A percentile compares a stretch with the other conserved stretches of the same genome.
phyloP scores from a whole-genome alignment of 2,329 filamentous ascomycete species.

The Trichophyton mentagrophytes region DNA sequence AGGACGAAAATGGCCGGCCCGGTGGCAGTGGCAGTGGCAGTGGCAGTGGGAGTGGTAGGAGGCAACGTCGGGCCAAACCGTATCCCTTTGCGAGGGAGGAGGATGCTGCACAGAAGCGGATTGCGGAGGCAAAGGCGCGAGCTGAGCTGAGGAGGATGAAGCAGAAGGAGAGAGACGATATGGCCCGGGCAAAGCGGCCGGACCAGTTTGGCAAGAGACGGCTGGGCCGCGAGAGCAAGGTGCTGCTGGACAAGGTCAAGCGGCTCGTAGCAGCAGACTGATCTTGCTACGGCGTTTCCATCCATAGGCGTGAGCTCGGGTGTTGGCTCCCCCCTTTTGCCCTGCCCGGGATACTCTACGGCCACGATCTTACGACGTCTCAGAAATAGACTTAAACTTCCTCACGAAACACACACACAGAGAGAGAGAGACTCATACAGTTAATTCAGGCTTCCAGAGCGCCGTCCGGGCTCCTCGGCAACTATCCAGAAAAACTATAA shows the following conservation, averaged over 20 bases:
- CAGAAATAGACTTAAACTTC: background rate
- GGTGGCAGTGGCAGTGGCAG: slow-evolving; percentile 18
- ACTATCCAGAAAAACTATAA: background rate
- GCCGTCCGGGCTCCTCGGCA: background rate
- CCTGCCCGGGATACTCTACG: background rate
- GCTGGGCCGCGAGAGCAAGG: slow-evolving; percentile 65
- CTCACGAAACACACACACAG: background rate
- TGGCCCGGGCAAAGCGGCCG: slow-evolving; percentile 48
- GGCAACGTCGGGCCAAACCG: slow-evolving; percentile 29
- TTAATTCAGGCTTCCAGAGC: background rate
- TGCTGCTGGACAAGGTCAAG: slow-evolving; percentile 66
- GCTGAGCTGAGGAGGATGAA: slow-evolving; percentile 53
- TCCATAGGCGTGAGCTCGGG: too few relatives aligned
- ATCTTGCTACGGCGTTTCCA: background rate
- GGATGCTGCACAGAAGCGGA: slow-evolving; percentile 51
- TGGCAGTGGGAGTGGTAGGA: slow-evolving; percentile 17
- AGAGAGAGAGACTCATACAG: background rate
- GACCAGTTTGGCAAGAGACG: slow-evolving; percentile 61
- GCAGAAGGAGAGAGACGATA: slow-evolving; percentile 56
- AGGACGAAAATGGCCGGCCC: slow-evolving; percentile 17
- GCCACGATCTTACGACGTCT: background rate
- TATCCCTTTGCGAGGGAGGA: slow-evolving; percentile 53
- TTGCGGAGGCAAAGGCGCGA: slow-evolving; percentile 49
- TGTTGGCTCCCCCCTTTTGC: too few relatives aligned
- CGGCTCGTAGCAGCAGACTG: slow-evolving; percentile 42